Evolutionary conservation across 140 eudicot genomes (phyloP), one percentile per base, ranked within the genome.

Genomic region (Oenanthe javanica): DNA sequence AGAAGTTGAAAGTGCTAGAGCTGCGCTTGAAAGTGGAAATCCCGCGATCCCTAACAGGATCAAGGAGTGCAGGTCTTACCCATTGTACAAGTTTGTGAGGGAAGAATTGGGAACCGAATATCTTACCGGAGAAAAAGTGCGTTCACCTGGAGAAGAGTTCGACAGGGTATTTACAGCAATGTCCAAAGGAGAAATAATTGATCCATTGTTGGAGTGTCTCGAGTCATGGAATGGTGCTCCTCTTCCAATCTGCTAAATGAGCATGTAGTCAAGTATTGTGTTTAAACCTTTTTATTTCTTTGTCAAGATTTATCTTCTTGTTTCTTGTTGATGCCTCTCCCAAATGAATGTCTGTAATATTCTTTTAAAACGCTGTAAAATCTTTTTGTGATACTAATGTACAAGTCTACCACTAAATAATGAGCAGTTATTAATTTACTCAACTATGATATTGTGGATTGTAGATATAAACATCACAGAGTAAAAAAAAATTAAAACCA

Each of bases 191-290:
- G 42, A 81, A 67, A 80, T 94, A 21, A 91, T 94, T 14, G 98
- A 94, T 82, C 98, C 98, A 8, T 85, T 94, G 90, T 73, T 92
- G 89, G 92, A 88, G 50, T 94, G 98, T 67, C 88, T 94, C 69
- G 76, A 86, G 89, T 90, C 86, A 4, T 94, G 98, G 98, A 86
- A 92, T 82, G 98, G 98, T 66, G 86, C 84, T 10, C 98, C 98
- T 84, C 88, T 93, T 63, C 98, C 98, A 9, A 93, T 93, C 63
- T 87, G 85, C 77, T 88, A 87, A 81, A 40, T 69, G 19, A 6
- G n/a, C 23, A 14, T 31, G 47, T 38, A 10, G 40, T 63, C 38
- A 25, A 63, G 40, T 5, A 36, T 11, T 69, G 46, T 14, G 14
- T 36, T 69, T 36, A 4, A 40, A 13, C 14, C 19, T 36, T 40